phyloP scores from a whole-genome alignment of 1,284 basidiomycete genomes.

The Golubevia sp. region DNA sequence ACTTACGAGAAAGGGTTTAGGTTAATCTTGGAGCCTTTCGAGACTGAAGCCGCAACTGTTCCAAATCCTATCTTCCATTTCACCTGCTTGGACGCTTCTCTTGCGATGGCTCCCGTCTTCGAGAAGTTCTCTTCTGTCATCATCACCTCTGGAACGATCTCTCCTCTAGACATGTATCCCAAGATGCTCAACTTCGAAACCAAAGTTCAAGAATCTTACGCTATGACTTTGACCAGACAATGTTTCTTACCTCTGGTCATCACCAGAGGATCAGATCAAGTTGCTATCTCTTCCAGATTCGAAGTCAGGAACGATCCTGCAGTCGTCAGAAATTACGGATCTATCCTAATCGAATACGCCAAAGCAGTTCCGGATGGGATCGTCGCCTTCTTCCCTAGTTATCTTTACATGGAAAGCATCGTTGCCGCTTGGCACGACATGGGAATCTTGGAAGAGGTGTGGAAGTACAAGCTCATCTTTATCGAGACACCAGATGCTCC shows the following conservation, averaged over 20 bases:
- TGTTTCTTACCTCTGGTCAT: conserved; percentile 61
- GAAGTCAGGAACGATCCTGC: conserved; percentile 60
- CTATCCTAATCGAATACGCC: conserved; percentile 57
- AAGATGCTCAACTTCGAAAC: conserved; percentile 62
- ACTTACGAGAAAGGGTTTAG: conserved; percentile 61
- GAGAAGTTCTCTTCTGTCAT: conserved; percentile 59
- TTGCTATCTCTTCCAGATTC: conserved; percentile 58
- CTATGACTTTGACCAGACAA: conserved; percentile 59
- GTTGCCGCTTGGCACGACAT: conserved; percentile 62
- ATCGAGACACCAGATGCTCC: conserved; percentile 61
- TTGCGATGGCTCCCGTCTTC: conserved; percentile 59
- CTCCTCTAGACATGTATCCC: conserved; percentile 61
- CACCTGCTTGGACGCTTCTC: conserved; percentile 57
- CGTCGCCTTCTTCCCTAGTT: conserved; percentile 60
- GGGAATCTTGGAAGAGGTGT: conserved; percentile 60
- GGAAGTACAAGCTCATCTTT: conserved; percentile 62
- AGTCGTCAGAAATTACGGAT: conserved; percentile 59
- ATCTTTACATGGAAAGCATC: conserved; percentile 61
- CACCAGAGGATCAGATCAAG: conserved; percentile 57
- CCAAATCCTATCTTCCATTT: conserved; percentile 62
- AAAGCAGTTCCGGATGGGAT: conserved; percentile 58
- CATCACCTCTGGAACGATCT: conserved; percentile 60
- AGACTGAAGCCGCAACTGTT: conserved; percentile 59
- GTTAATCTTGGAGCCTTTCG: conserved; percentile 59
- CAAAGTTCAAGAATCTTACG: conserved; percentile 57